These are phyloP conservation scores for Exsudoporus floridanus DNA, from an alignment of 1,284 basidiomycete genomes.

Conservation along the genomic window DNA sequence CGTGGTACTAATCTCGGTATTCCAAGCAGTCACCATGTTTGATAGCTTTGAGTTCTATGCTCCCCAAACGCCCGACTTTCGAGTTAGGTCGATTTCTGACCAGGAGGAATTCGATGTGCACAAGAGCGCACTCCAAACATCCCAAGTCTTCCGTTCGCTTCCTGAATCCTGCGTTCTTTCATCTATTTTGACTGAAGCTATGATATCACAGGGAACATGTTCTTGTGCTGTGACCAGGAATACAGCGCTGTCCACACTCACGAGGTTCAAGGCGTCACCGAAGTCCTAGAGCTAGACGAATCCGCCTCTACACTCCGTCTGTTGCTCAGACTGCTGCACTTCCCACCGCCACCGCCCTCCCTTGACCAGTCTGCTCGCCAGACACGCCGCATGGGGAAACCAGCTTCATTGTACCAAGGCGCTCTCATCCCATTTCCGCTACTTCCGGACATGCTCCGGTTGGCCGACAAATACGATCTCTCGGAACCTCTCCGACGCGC, in stretches of 20 bases:
- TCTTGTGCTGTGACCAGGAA: constrained; percentile 49
- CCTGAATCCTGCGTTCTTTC: constrained; percentile 4
- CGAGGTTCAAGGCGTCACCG: constrained; percentile 22
- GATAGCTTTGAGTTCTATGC: constrained; percentile 37
- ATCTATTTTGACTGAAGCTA: constrained; percentile 13
- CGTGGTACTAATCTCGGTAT: neutral
- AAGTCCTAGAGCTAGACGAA: constrained; percentile 53
- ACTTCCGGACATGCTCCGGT: constrained; percentile 49
- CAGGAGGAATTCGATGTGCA: constrained; percentile 47
- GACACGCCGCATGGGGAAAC: constrained; percentile 37
- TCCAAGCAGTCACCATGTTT: constrained; percentile 11
- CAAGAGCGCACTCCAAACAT: constrained; percentile 46
- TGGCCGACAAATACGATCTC: constrained; percentile 65
- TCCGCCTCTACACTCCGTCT: constrained; percentile 43
- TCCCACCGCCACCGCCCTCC: constrained; percentile 47
- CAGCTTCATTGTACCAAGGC: constrained; percentile 26
- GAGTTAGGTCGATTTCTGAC: constrained; percentile 52
- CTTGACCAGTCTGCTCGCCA: constrained; percentile 23
- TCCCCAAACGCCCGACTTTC: constrained; percentile 47
- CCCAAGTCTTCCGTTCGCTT: constrained; percentile 59
- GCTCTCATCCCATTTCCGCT: constrained; percentile 61
- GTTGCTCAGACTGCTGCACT: constrained; percentile 52
- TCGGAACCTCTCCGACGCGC: constrained; percentile 41
- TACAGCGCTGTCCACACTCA: constrained; percentile 17
- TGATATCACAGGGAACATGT: constrained; percentile 56